Evolutionary conservation across 768 basidiomycete species (phyloP).

Genomic region (Kwoniella europaea): DNA sequence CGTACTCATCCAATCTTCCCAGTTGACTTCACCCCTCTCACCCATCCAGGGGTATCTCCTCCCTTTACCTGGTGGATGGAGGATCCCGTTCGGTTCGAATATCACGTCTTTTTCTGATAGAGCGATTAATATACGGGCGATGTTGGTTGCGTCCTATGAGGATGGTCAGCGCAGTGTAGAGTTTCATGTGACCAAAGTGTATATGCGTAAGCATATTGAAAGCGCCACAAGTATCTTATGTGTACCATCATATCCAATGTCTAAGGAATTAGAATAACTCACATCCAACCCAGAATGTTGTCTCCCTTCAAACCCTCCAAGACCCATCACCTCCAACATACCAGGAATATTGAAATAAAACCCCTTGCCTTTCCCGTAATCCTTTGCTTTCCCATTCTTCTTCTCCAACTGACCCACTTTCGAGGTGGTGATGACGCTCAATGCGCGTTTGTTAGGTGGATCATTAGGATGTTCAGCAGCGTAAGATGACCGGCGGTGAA

Average conservation of each 20-base stretch:
- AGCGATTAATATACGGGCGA: constrained; percentile 78
- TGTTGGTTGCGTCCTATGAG: constrained; percentile 82
- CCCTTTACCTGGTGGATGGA: constrained; percentile 25
- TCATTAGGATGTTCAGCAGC: constrained; percentile 26
- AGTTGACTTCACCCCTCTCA: constrained; percentile 47
- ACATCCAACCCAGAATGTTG: constrained; percentile 90
- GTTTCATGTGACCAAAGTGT: no score
- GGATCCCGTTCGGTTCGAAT: constrained; percentile 69
- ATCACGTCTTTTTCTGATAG: constrained; percentile 72
- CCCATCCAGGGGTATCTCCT: constrained; percentile 55
- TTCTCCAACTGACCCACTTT: constrained; percentile 12
- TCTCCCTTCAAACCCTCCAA: constrained; percentile 79
- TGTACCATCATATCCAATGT: not conserved
- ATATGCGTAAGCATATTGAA: no score
- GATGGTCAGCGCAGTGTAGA: no score
- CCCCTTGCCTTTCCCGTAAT: constrained; percentile 17
- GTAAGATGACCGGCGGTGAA: constrained; percentile 34
- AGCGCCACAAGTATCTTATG: not conserved
- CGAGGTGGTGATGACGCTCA: constrained; percentile 31
- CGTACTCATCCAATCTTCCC: constrained; percentile 40
- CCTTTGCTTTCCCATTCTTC: constrained; percentile 34
- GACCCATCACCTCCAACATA: constrained; percentile 74
- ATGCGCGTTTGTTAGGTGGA: constrained; percentile 22
- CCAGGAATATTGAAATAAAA: constrained; percentile 55
- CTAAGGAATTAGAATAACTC: constrained; percentile 51